Conservation (phyloP, 2,329 filamentous ascomycete species). For the Leptographium procerum region DNA sequence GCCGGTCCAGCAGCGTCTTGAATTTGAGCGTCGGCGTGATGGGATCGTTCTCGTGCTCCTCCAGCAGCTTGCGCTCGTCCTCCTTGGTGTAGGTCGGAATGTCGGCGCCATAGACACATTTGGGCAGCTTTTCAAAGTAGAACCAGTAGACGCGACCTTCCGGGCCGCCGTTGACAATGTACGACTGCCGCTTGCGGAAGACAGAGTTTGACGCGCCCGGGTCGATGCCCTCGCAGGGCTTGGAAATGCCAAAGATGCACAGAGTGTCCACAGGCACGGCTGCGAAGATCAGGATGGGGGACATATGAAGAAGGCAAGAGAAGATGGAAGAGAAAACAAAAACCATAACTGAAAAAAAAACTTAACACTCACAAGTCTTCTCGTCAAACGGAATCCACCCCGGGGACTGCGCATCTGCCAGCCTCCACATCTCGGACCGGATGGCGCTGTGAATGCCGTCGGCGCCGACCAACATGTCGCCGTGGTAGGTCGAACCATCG, state of each 20-base stretch:
- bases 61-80: constrained; percentile 6
- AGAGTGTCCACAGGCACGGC: constrained; percentile 6
- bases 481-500: constrained; percentile 19
- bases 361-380: not conserved
- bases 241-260: constrained; percentile 15
- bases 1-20: constrained; percentile 7
- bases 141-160: constrained; percentile 14
- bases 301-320: too few relatives aligned
- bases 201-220: constrained; percentile 2
- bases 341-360: not conserved
- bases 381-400: constrained; percentile 9
- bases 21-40: constrained; percentile 10
- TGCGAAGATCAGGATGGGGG: not conserved
- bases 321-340: too few relatives aligned
- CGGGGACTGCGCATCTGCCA: constrained; percentile 3
- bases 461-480: constrained; percentile 24
- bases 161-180: constrained; percentile 10
- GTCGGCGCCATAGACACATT: constrained; percentile 7
- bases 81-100: constrained; percentile 10
- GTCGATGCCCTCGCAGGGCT: constrained; percentile 2
- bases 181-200: constrained; percentile 5
- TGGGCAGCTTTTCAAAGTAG: constrained; percentile 7
- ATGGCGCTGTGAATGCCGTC: constrained; percentile 28
- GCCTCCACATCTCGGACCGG: constrained; percentile 8
- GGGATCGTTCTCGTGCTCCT: not conserved